Evolutionary conservation across 139 green algal genomes (phyloP), one percentile per base, ranked within the genome.

Genomic region (Volvox africanus): DNA sequence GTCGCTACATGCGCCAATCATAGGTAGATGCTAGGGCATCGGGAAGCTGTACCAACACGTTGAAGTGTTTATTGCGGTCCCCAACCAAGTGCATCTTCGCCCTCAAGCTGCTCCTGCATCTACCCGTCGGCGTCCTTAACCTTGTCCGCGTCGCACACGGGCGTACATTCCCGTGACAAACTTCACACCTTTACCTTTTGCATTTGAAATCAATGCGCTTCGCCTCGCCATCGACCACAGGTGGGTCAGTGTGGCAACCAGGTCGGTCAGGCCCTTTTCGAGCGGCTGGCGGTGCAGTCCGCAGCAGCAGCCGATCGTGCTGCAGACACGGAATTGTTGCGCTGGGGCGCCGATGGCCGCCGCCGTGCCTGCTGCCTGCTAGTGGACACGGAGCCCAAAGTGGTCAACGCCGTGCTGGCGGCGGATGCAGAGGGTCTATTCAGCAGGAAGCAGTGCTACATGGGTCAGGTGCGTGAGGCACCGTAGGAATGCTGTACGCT

Each of bases 351-450:
- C 14, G 87, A 91, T 28, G 87, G 76, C 22, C 76, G 61, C 24
- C 87, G 87, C 33, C 71, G 76, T 33, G 87, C 87, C 0, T 89
- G 92, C 65, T 92, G 87, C 69, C 50, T 95, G 30, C 88, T 95
- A 11, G 69, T 95, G 0, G 93, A 95, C 79, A 95, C 93, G 50
- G 93, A 95, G 85, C 93, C 93, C 67, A 95, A 95, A 88, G 93
- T 92, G 78, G 92, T 94, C 3, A 88, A 90, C 44, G 30, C 16
- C 0, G 77, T 87, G n/a, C 88, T 91, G 26, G 33, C 89, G 21
- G 76, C 80, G 22, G 88, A 93, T 78, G 65, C 28, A 0, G 62
- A 89, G 22, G 88, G 88, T 22, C 35, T 94, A 1, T 92, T 94
- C 69, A 84, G 55, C 14, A 44, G 61, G 24, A 30, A 90, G 76